Evolutionary conservation across 495 filamentous ascomycete genomes (phyloP).

Genomic region (Aspergillus homomorphus): DNA sequence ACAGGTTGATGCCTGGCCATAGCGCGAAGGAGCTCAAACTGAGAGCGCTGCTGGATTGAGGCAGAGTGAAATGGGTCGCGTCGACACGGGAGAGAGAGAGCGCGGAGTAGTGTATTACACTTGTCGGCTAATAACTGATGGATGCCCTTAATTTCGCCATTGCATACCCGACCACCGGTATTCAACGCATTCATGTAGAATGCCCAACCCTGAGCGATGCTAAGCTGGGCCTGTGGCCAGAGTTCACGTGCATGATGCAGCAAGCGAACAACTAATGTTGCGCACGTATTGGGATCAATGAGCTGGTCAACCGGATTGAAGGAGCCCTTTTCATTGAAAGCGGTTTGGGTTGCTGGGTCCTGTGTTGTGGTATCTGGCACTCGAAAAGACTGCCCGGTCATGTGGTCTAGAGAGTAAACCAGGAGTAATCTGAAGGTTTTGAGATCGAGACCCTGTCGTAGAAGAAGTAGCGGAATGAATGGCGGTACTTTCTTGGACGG

Average conservation of each 20-base stretch:
- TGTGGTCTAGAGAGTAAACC: slow-evolving; percentile 38
- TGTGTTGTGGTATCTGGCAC: not conserved
- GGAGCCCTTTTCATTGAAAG: slow-evolving; percentile 17
- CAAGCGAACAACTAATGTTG: slow-evolving; percentile 47
- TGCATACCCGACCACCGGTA: not conserved
- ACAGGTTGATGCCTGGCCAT: slow-evolving; percentile 59
- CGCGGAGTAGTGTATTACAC: slow-evolving; percentile 52
- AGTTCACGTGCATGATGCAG: slow-evolving; percentile 55
- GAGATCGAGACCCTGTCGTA: slow-evolving; percentile 45
- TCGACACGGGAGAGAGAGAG: slow-evolving; percentile 53
- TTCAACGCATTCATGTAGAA: slow-evolving; percentile 28
- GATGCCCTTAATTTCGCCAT: slow-evolving; percentile 8
- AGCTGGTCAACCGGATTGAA: slow-evolving; percentile 13
- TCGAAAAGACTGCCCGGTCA: slow-evolving; percentile 32
- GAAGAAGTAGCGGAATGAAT: slow-evolving; percentile 50
- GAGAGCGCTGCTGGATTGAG: slow-evolving; percentile 54
- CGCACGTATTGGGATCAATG: slow-evolving; percentile 29
- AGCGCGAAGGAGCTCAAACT: slow-evolving; percentile 58
- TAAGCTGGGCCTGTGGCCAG: slow-evolving; percentile 55
- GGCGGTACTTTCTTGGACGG: slow-evolving; percentile 31
- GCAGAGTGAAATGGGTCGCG: slow-evolving; percentile 47
- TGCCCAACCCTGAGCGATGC: slow-evolving; percentile 41
- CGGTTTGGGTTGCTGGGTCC: slow-evolving; percentile 4
- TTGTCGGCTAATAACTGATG: slow-evolving; percentile 30
- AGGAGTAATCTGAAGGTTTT: slow-evolving; percentile 44